Evolutionary conservation across 805 yeast species (phyloP), one percentile per base, ranked within the genome.

Genomic region (Lachancea cidri): DNA sequence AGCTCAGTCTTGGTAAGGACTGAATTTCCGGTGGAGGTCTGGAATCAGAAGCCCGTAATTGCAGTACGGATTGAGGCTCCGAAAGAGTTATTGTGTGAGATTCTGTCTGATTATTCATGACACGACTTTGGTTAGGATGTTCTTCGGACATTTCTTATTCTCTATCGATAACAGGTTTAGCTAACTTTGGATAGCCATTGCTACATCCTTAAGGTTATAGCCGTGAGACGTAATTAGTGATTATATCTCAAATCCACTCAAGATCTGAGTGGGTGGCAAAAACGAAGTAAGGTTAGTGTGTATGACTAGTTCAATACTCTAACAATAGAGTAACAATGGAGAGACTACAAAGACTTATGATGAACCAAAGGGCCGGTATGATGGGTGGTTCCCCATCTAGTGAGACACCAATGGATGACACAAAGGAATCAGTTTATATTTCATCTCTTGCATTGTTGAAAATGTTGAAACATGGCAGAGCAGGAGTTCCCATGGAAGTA

Each of bases 391-490:
- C 73, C 18, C 68, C 72, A 9, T 69, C 71, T 17, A 70, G 74
- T 1, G 96, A 86, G 57, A 79, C 85, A 2, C 91, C 91, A 17
- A 84, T 86, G 34, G 85, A 88, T 39, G 98, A 91, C 66, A 89
- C 91, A 54, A 84, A 96, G 31, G 98, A 93, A 67, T 89, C 98
- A 1, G 96, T 93, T 7, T 86, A 91, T 66, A 88, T 93, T 41
- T 93, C 98, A 31, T 88, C 97, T 30, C 75, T 93, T 55, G 99
- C 99, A 3, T 70, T 93, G 39, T 72, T 93, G 48, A 93, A 93
- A 68, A 93, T 93, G 98, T 77, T 93, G 57, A 91, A 89, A 64
- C 99, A 93, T 61, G 98, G 98, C 29, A 76, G 98, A 59, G 91
- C 93, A 2, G 93, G 94, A 62, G 85, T 79, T 32, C 85, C 85